Evolutionary conservation across 345 rosid species (phyloP), one percentile per base, ranked within the genome.

Genomic region (Lepidium aucheri): DNA sequence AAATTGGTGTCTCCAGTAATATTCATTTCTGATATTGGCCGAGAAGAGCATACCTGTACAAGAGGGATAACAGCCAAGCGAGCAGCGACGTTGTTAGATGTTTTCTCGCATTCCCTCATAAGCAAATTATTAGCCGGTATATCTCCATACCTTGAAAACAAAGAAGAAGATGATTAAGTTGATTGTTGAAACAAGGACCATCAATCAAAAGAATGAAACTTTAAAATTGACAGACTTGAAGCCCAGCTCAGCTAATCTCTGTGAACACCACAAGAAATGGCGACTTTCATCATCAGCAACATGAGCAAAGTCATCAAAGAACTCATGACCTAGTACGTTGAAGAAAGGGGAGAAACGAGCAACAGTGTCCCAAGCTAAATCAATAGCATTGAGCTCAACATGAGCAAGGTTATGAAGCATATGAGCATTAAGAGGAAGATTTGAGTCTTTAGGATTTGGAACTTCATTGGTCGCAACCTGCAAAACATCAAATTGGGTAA

Each of bases 211-310:
- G 52, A 43, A 43, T 12, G 33, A 34, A 70, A 47, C 40, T 40
- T 45, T 6, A 15, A n/a, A 18, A 18, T 13, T 35, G 44, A 44
- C 86, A 58, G 53, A 90, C 98, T 72, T 86, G 86, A 87, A 88
- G 52, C 97, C 98, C 68, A 93, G 91, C 83, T 90, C 91, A 32
- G 83, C 67, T 18, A 93, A 94, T 77, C 98, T 76, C 72, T 88
- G 96, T 0, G 94, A 90, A 74, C 97, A 93, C 97, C 97, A 93
- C 63, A 84, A 73, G 64, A 90, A 93, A 76, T 93, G 98, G 11
- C 94, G 91, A 63, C 98, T 93, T 82, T 93, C 97, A 59, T 93
- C 98, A 69, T 90, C 97, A 49, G 98, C 98, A 51, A 93, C 98
- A 74, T 67, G 97, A 44, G 94, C 96, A 72, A 93, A 93, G 72